Base-by-base conservation (phyloP, 257 asterid genomes). In the Fraxinus cuspidata region DNA sequence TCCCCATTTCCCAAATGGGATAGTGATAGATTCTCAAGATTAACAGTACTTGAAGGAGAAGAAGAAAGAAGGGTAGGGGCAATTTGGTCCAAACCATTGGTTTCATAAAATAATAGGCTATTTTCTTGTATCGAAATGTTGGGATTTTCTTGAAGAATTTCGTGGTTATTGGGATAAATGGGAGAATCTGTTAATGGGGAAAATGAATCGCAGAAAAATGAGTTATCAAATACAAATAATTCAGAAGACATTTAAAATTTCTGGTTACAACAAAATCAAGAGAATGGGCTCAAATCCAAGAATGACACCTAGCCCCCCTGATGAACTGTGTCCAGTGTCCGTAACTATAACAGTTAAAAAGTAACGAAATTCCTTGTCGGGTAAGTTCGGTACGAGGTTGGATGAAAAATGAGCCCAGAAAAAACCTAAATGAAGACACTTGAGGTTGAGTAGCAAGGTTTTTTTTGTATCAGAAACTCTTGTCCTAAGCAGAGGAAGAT, bases 211-310 rank as follows among this genome's bases (percentile, higher is more conserved):
- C 92, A 63, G 82, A 86, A 87, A 75, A 84, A 84, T 19, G 87
- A 73, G 83, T 86, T 84, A 13, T 89, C 98, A 76, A 88, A 86
- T 28, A 80, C 5, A 70, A 88, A 89, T 19, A 89, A 74, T 40
- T 93, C 97, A 8, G 93, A 91, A 78, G 97, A 87, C 97, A 93
- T 92, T 75, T 80, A 27, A 56, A 40, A 29, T 37, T 47, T 27
- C 51, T 15, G 12, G n/a, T 4, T 13, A 16, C 32, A 25, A 49
- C 42, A 3, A 12, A 56, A 56, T 69, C 58, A 49, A 49, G 12
- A 44, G 13, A 44, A 31, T 44, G 53, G 53, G 53, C 34, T 31
- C 34, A 31, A 31, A 31, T 31, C 34, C 34, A 31, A 31, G 34
- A 31, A 31, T 31, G 34, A 31, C 34, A 31, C 34, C 34, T 31